Evolutionary conservation across 2,329 filamentous ascomycete species (phyloP).

Genomic region (Pezicula carpinea): DNA sequence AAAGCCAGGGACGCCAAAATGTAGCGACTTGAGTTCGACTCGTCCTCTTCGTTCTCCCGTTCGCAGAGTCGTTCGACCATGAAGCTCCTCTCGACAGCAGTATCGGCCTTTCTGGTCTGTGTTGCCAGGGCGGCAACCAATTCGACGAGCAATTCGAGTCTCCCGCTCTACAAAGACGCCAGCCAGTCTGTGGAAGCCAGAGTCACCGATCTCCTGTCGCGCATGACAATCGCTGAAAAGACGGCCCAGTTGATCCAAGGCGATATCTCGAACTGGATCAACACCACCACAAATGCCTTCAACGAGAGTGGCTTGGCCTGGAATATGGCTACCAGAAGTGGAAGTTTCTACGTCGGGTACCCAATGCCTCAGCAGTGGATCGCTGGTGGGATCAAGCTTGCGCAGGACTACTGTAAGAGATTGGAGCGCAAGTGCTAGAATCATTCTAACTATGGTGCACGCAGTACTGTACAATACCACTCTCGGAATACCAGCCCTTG

Average conservation of each 20-base stretch:
- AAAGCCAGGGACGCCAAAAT: too few species aligned
- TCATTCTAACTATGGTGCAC: too few species aligned
- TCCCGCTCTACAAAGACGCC: constrained; percentile 58
- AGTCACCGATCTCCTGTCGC: constrained; percentile 61
- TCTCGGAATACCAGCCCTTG: constrained; percentile 66
- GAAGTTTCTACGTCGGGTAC: constrained; percentile 66
- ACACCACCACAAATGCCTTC: constrained; percentile 60
- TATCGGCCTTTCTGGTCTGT: neutral
- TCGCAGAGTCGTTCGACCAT: neutral
- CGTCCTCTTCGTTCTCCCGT: neutral
- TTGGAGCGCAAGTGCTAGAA: neutral
- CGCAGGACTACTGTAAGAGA: constrained; percentile 54
- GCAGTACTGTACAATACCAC: constrained; percentile 56
- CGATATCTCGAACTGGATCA: constrained; percentile 70
- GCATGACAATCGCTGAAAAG: constrained; percentile 74
- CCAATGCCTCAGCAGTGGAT: constrained; percentile 60
- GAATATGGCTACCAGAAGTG: constrained; percentile 49
- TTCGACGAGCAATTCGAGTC: constrained; percentile 3
- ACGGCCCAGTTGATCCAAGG: constrained; percentile 64
- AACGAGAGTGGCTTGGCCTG: constrained; percentile 62
- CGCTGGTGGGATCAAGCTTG: constrained; percentile 56
- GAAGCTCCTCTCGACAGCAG: neutral
- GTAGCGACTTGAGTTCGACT: too few species aligned
- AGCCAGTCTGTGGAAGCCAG: constrained; percentile 57
- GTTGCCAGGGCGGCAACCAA: neutral